phyloP scores from a whole-genome alignment of 805 yeast genomes.

The Sungouiella blattae region DNA sequence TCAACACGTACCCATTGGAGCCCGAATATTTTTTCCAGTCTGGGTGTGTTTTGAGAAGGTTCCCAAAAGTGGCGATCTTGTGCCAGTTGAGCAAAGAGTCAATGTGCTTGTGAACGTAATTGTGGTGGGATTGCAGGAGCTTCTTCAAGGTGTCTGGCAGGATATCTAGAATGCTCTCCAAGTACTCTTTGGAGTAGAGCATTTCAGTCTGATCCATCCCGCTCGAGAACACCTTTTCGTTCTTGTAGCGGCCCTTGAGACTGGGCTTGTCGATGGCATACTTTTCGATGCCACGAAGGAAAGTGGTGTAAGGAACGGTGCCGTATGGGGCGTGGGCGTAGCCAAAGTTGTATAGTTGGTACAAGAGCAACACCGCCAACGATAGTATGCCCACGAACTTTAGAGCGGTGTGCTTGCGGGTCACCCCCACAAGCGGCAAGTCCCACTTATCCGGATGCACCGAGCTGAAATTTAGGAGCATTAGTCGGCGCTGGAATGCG shows the following conservation, averaged over 20 bases:
- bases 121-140: conserved; percentile 36
- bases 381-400: neutral
- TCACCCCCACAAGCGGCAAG: too few relatives aligned
- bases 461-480: too few relatives aligned
- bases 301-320: neutral
- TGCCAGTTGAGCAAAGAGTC: conserved; percentile 23
- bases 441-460: too few relatives aligned
- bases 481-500: too few relatives aligned
- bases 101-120: conserved; percentile 30
- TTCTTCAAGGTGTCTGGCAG: conserved; percentile 28
- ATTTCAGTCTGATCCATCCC: conserved; percentile 39
- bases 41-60: conserved; percentile 29
- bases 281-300: conserved; percentile 30
- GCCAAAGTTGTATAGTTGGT: neutral
- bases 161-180: conserved; percentile 41
- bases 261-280: conserved; percentile 37
- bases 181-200: conserved; percentile 44
- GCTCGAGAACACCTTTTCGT: conserved; percentile 42
- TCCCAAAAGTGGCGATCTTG: conserved; percentile 35
- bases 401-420: too few relatives aligned
- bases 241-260: conserved; percentile 39
- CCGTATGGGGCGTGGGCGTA: neutral
- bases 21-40: conserved; percentile 35
- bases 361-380: neutral
- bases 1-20: conserved; percentile 42